Evolutionary conservation across 306 rosid species (phyloP).

Genomic region (Oxytropis ochrocephala): DNA sequence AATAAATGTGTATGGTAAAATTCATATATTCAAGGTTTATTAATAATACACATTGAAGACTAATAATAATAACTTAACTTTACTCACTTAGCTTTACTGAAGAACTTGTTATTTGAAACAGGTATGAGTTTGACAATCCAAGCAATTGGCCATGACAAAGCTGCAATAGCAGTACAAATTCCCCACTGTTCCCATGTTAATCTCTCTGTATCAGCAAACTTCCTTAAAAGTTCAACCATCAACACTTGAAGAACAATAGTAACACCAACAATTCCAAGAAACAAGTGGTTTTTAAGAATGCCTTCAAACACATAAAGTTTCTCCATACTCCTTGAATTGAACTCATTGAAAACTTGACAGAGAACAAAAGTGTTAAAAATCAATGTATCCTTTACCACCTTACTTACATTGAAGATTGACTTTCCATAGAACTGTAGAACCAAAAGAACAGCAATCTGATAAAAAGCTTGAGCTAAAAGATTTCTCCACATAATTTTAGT

Average conservation of each 20-base stretch:
- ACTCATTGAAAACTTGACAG: constrained; percentile 87
- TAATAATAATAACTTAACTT: not conserved
- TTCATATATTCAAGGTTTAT: not conserved
- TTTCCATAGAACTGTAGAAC: constrained; percentile 64
- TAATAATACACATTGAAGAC: not conserved
- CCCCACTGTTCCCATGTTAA: constrained; percentile 64
- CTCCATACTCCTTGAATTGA: constrained; percentile 82
- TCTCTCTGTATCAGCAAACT: constrained; percentile 70
- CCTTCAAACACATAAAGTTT: constrained; percentile 69
- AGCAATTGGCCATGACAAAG: constrained; percentile 78
- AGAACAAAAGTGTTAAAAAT: constrained; percentile 80
- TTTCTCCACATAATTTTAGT: constrained; percentile 91
- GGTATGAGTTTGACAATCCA: constrained; percentile 62
- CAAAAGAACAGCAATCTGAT: constrained; percentile 62
- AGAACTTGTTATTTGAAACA: constrained; percentile 43
- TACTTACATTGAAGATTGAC: constrained; percentile 44
- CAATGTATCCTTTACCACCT: constrained; percentile 58
- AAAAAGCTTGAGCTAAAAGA: constrained; percentile 65
- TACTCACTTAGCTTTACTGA: constrained; percentile 27
- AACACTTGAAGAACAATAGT: constrained; percentile 70
- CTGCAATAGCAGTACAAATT: constrained; percentile 47
- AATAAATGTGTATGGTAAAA: not conserved
- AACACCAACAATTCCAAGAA: constrained; percentile 66
- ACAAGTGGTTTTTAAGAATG: constrained; percentile 47
- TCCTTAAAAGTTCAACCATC: constrained; percentile 80